These are phyloP conservation scores for Rutstroemia sp. DNA, from an alignment of 2,329 filamentous ascomycete species.

Conservation along the genomic window DNA sequence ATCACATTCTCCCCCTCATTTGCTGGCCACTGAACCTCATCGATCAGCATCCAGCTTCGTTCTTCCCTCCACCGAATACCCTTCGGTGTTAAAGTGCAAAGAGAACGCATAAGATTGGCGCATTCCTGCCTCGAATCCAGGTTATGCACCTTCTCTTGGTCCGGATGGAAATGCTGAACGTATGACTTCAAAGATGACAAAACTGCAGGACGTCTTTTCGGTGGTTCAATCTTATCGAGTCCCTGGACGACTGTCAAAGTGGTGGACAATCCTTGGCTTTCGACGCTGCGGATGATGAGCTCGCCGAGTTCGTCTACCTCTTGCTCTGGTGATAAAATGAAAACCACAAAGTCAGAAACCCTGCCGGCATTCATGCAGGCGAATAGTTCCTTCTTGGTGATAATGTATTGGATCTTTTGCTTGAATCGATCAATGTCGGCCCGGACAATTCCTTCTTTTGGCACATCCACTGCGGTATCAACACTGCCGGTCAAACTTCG, in stretches of 20 bases:
- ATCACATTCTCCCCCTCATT: slow-evolving; percentile 56
- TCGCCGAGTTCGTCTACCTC: slow-evolving; percentile 84
- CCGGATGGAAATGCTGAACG: slow-evolving; percentile 89
- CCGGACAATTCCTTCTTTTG: slow-evolving; percentile 49
- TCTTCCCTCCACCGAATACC: slow-evolving; percentile 94
- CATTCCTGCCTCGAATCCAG: slow-evolving; percentile 86
- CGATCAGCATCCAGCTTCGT: slow-evolving; percentile 89
- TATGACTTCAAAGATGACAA: slow-evolving; percentile 81
- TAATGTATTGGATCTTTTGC: slow-evolving; percentile 83
- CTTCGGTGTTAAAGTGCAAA: slow-evolving; percentile 89
- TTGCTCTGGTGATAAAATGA: slow-evolving; percentile 73
- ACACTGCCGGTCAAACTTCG: slow-evolving; percentile 67
- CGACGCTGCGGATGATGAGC: slow-evolving; percentile 75
- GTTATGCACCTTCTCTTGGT: slow-evolving; percentile 84
- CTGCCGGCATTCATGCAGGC: slow-evolving; percentile 78
- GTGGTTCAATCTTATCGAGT: slow-evolving; percentile 68
- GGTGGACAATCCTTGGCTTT: slow-evolving; percentile 91
- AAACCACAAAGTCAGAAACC: slow-evolving; percentile 83
- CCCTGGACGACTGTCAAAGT: slow-evolving; percentile 80
- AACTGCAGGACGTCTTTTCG: slow-evolving; percentile 70
- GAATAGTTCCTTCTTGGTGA: slow-evolving; percentile 64
- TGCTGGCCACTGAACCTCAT: slow-evolving; percentile 67
- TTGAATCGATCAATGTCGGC: slow-evolving; percentile 85
- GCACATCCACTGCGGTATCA: slow-evolving; percentile 63
- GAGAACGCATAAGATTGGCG: slow-evolving; percentile 78